Percentiles rank a stretch among this genome's conserved stretches.
Evolutionary conservation across 2,329 filamentous ascomycete genomes (phyloP).

Genomic region (Beauveria bassiana): DNA sequence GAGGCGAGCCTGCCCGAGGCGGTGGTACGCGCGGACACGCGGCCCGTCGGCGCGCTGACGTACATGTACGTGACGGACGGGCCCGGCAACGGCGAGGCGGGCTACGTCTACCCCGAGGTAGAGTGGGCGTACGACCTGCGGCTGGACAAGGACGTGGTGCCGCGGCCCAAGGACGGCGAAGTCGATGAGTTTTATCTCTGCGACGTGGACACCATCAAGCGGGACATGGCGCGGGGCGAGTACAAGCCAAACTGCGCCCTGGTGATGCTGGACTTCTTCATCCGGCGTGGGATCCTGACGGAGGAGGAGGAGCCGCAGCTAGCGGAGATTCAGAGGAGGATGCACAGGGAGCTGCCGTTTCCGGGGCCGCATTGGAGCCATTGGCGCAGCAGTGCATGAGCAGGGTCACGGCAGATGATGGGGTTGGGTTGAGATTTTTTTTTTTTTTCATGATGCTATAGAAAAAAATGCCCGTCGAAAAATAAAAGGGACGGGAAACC

Average conservation of each 20-base stretch:
- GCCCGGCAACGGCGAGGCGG: conserved; percentile 70
- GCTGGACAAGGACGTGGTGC: conserved; percentile 59
- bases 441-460: conserved; percentile 1
- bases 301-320: conserved; percentile 71
- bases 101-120: conserved; percentile 79
- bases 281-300: conserved; percentile 75
- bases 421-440: background rate
- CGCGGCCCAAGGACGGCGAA: conserved; percentile 77
- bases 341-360: conserved; percentile 77
- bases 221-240: conserved; percentile 59
- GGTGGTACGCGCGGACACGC: conserved; percentile 54
- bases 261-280: conserved; percentile 81
- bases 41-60: conserved; percentile 62
- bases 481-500: background rate
- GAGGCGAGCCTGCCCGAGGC: conserved; percentile 73
- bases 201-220: conserved; percentile 67
- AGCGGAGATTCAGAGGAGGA: conserved; percentile 63
- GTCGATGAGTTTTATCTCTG: conserved; percentile 77
- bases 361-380: conserved; percentile 53
- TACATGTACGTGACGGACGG: conserved; percentile 78
- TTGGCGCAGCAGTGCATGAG: conserved; percentile 19
- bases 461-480: background rate
- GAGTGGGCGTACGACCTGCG: conserved; percentile 90
- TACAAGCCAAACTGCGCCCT: conserved; percentile 93
- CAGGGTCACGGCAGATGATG: background rate